Base-by-base conservation (phyloP, 495 filamentous ascomycete genomes). In the Filosporella fistucella region DNA sequence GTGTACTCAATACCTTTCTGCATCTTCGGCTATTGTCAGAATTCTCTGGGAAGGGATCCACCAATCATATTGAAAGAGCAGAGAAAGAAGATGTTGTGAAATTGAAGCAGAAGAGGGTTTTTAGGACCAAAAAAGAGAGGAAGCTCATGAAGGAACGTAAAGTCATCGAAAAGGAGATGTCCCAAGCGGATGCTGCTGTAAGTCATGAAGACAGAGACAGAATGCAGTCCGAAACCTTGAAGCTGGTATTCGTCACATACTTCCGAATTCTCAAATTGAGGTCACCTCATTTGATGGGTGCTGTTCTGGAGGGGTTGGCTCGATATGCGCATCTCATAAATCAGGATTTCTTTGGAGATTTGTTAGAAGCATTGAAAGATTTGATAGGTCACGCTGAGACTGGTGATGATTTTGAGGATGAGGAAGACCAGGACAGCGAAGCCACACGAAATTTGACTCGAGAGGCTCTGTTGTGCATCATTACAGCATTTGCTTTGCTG, bases 261-360 rank as follows among this genome's bases (percentile, higher is more conserved):
- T 96, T 98, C 69, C 82, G 89, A 10, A 93, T 97, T 39, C 68
- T 98, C 17, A 96, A 96, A 68, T 72, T 80, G 39, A 81, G 88
- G 23, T 78, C 80, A 8, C 77, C 78, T 14, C 75, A 80, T 43
- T 77, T 98, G 10, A 96, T 96, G 89, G 93, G 91, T 6, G 89
- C 90, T 25, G 91, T 96, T 0, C 72, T 93, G 4, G 89, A 98
- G 64, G 93, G 93, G 39, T 70, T 98, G 22, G 91, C 91, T 39
- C 74, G 73, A 63, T 97, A 95, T 64, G 82, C 90, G 14, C 93
- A 95, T 61, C 72, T 98, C 14, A 96, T 98, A 71, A 98, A 98
- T 68, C 86, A 96, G 59, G 84, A 97, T 60, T 96, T 97, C 72
- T 98, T 98, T 63, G 93, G 93, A 17, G 93, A 96, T 63, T 70